Conservation (phyloP, 2,329 filamentous ascomycete genomes). For the Drechslerella coelobrocha region DNA sequence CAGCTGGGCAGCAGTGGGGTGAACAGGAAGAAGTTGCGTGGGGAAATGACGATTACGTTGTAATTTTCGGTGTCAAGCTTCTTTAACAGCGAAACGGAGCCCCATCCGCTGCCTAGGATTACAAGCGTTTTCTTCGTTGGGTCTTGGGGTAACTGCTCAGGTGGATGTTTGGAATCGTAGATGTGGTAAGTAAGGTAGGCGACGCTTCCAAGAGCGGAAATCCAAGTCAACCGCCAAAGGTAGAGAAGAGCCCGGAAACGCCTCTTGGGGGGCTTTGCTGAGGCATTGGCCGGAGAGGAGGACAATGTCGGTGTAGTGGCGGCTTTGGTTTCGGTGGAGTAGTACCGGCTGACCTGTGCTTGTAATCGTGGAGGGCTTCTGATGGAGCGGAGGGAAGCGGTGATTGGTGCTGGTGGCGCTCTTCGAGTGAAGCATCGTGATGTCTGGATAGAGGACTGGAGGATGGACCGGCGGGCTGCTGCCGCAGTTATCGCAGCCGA, state of each 20-base stretch:
- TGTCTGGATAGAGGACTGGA: constrained; percentile 40
- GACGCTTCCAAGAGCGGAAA: constrained; percentile 73
- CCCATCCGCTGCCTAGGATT: constrained; percentile 96
- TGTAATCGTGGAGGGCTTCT: not conserved
- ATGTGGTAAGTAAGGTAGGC: constrained; percentile 80
- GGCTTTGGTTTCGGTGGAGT: constrained; percentile 34
- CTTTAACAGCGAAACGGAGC: constrained; percentile 93
- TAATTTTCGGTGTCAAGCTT: constrained; percentile 99
- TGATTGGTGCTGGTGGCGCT: constrained; percentile 15
- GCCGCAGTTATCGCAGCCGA: constrained; percentile 39
- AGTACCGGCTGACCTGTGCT: not conserved
- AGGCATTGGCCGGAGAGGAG: too few relatives aligned
- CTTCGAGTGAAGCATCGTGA: constrained; percentile 34
- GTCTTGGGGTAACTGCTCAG: constrained; percentile 78
- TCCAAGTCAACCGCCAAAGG: constrained; percentile 81
- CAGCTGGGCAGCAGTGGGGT: constrained; percentile 96
- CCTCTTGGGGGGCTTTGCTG: constrained; percentile 58
- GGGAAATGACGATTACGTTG: constrained; percentile 97
- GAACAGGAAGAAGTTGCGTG: constrained; percentile 99
- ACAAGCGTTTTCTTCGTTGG: constrained; percentile 96
- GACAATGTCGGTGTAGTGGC: not conserved
- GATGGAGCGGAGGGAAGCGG: constrained; percentile 8
- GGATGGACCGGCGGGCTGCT: constrained; percentile 42
- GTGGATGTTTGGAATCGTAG: constrained; percentile 81
- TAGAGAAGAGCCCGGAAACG: constrained; percentile 76